Evolutionary conservation across 2,329 filamentous ascomycete species (phyloP).

Genomic region (Apiospora kogelbergensis): DNA sequence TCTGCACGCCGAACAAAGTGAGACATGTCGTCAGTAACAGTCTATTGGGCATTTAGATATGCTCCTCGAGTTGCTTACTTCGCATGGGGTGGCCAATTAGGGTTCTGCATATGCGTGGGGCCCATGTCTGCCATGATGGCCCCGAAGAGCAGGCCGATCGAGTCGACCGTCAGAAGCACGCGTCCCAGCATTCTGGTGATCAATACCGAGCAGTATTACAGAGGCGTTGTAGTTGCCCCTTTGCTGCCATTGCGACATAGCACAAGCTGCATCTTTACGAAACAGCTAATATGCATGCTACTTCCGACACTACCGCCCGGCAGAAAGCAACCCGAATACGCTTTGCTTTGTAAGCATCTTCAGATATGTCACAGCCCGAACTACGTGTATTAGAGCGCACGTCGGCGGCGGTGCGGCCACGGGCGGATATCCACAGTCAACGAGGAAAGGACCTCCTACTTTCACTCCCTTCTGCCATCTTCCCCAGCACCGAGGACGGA

Average conservation of each 20-base stretch:
- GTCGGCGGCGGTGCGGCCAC: not conserved
- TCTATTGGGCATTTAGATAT: too few relatives aligned
- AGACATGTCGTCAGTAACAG: not conserved
- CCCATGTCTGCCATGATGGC: constrained; percentile 39
- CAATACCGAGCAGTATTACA: not conserved
- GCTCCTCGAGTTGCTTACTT: constrained; percentile 31
- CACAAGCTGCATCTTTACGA: not conserved
- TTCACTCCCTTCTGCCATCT: not conserved
- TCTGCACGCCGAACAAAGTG: constrained; percentile 18
- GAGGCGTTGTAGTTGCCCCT: too few relatives aligned
- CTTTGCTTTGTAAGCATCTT: not conserved
- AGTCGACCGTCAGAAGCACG: constrained; percentile 40
- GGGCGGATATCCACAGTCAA: not conserved
- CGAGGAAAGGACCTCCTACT: not conserved
- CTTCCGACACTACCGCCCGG: not conserved
- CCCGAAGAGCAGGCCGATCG: constrained; percentile 36
- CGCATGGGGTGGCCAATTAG: constrained; percentile 45
- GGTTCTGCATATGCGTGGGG: constrained; percentile 43
- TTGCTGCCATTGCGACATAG: too few relatives aligned
- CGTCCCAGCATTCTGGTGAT: constrained; percentile 34
- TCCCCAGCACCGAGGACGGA: not conserved
- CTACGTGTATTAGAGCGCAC: not conserved
- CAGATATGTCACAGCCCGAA: not conserved
- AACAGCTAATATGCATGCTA: not conserved
- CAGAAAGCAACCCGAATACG: not conserved